Percentiles rank a stretch among this genome's conserved stretches.
phyloP scores from a whole-genome alignment of 345 rosid species.

The Hirschfeldia incana region DNA sequence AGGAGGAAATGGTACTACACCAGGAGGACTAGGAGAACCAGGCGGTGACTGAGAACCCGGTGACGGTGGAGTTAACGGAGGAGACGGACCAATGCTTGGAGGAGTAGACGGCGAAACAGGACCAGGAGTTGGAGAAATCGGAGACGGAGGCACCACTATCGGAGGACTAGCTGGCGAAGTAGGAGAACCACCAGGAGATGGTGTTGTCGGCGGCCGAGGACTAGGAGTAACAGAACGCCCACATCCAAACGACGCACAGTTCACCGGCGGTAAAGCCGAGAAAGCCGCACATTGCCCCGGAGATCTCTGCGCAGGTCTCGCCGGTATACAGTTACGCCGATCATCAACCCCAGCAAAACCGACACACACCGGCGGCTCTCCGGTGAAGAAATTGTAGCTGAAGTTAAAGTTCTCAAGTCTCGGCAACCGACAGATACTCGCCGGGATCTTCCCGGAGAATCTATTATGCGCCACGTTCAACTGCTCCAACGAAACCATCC shows the following conservation, averaged over 20 bases:
- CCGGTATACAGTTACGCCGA: conserved; percentile 61
- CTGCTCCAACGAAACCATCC: conserved; percentile 70
- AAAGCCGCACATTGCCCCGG: conserved; percentile 62
- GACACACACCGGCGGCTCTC: conserved; percentile 68
- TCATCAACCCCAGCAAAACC: conserved; percentile 53
- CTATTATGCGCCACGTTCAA: conserved; percentile 69
- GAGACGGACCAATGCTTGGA: conserved; percentile 18
- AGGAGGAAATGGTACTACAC: not conserved
- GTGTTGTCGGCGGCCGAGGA: conserved; percentile 53
- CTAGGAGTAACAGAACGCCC: conserved; percentile 58
- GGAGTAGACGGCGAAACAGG: conserved; percentile 17
- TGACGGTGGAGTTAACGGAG: conserved; percentile 40
- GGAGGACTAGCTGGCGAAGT: conserved; percentile 27
- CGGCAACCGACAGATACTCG: conserved; percentile 61
- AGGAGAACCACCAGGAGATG: conserved; percentile 51
- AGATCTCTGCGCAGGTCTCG: conserved; percentile 65
- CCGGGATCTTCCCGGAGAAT: conserved; percentile 68
- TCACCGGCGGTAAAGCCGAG: conserved; percentile 50
- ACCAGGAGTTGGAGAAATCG: conserved; percentile 38
- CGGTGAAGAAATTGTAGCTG: conserved; percentile 73
- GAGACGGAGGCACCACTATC: conserved; percentile 31
- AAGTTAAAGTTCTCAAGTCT: conserved; percentile 65
- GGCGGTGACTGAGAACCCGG: conserved; percentile 36
- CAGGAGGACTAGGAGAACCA: not conserved
- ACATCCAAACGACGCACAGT: conserved; percentile 72